Conservation (phyloP, 345 rosid species). For the Pugionium cornutum region DNA sequence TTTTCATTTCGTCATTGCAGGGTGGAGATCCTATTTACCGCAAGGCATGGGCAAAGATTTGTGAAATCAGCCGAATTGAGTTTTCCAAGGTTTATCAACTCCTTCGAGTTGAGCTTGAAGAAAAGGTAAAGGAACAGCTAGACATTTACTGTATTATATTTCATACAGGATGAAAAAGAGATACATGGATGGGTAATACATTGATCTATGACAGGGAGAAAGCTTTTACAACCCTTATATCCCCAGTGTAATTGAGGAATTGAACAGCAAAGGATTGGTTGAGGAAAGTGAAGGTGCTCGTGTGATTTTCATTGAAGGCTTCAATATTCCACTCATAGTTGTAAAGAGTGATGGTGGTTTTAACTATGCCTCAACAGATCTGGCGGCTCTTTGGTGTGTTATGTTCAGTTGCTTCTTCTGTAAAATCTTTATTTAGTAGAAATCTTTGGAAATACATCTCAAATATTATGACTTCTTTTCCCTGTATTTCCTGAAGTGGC, state of each 20-base stretch:
- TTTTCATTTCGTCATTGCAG: constrained; percentile 41
- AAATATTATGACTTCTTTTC: neutral
- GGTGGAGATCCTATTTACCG: constrained; percentile 80
- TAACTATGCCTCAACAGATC: constrained; percentile 76
- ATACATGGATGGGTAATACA: constrained; percentile 5
- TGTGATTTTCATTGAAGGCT: constrained; percentile 66
- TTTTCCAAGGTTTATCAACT: constrained; percentile 77
- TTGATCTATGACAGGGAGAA: constrained; percentile 70
- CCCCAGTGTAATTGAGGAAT: constrained; percentile 50
- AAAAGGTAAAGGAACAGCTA: constrained; percentile 55
- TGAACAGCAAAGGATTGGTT: constrained; percentile 57
- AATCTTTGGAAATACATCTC: neutral
- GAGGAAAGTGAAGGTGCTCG: constrained; percentile 82
- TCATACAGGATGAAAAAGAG: constrained; percentile 10
- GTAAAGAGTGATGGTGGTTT: constrained; percentile 88
- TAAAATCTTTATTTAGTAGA: neutral
- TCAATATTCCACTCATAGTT: constrained; percentile 71
- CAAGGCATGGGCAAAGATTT: constrained; percentile 79
- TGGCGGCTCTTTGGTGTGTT: constrained; percentile 9
- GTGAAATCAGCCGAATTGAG: constrained; percentile 77
- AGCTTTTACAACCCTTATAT: constrained; percentile 91
- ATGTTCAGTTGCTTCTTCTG: neutral
- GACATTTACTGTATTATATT: constrained; percentile 9
- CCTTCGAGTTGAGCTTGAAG: constrained; percentile 81
- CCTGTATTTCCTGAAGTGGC: neutral